A percentile compares a stretch with the other conserved stretches of the same genome.
phyloP scores from a whole-genome alignment of 208 protist genomes.

The Herpetomonas tarakana region DNA sequence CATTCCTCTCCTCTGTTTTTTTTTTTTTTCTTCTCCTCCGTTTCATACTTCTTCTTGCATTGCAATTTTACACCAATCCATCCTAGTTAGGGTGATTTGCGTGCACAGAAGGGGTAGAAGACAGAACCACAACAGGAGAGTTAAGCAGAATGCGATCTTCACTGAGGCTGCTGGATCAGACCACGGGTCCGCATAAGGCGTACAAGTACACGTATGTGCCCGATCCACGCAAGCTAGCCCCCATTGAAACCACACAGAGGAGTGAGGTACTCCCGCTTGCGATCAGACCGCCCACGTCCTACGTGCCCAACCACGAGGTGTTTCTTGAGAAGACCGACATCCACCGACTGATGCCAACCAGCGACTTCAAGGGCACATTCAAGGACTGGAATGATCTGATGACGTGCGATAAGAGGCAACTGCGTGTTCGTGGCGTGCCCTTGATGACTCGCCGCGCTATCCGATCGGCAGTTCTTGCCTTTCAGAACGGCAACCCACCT shows the following conservation, averaged over 20 bases:
- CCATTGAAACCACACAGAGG: constrained; percentile 80
- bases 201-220: constrained; percentile 94
- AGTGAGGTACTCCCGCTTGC: constrained; percentile 79
- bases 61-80: too few species aligned
- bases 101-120: not conserved
- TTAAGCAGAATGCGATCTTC: constrained; percentile 21
- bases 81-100: too few species aligned
- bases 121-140: too few species aligned
- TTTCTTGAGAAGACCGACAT: constrained; percentile 88
- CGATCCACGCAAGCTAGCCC: constrained; percentile 87
- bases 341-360: constrained; percentile 75
- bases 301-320: constrained; percentile 85
- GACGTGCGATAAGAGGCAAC: constrained; percentile 80
- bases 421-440: constrained; percentile 77
- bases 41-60: too few species aligned
- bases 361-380: constrained; percentile 87
- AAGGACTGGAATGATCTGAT: constrained; percentile 92
- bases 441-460: constrained; percentile 69
- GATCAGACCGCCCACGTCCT: constrained; percentile 81
- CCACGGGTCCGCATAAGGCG: constrained; percentile 79
- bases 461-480: constrained; percentile 69
- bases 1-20: not conserved
- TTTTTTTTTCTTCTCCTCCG: not conserved
- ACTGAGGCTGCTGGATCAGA: constrained; percentile 62
- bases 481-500: constrained; percentile 84